Evolutionary conservation across 139 green algal species (phyloP), one percentile per base, ranked within the genome.

Genomic region (Picochlorum sp.): DNA sequence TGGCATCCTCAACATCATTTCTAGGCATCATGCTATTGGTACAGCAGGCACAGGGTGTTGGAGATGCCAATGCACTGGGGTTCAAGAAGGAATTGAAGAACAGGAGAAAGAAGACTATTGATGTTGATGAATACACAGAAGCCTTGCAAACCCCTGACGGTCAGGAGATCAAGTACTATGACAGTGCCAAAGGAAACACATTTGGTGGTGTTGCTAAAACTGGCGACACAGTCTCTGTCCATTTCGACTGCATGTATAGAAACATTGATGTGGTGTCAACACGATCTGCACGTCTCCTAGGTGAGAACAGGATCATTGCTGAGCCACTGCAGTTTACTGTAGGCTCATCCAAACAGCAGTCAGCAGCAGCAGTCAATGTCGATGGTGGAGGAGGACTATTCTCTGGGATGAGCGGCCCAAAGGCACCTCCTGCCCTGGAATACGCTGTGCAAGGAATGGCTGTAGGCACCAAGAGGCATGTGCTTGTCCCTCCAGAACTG

Each of bases 161-260:
- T 6, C 7, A 41, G 34, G 34, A 41, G 34, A 41, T 41, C 34
- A 41, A 41, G 34, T 41, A 41, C 9, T 41, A 41, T 11, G 34
- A 41, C 34, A 41, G 34, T 41, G 34, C 34, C 2, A 41, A 41
- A 41, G 34, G 34, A 41, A 41, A 41, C 34, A 41, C 34, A 41
- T 41, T 11, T 3, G 9, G 34, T 1, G 34, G 34, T 41, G 34
- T 41, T 3, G 80, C 85, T 20, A 60, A 79, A 58, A 23, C 31
- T 4, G 86, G 83, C 6, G 77, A 82, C 57, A 68, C 59, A 13
- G 80, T 92, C 2, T 62, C 72, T 70, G 88, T 97, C 2, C 91
- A 97, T 74, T 97, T 87, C 78, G 91, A 97, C 57, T 90, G 83
- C 71, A 54, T 85, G 6, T 96, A 84, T 73, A 76, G 78, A 8